Percentiles rank a stretch among this genome's conserved stretches.
Conservation (phyloP, 495 filamentous ascomycete genomes). For the Stereocaulon alpinum region DNA sequence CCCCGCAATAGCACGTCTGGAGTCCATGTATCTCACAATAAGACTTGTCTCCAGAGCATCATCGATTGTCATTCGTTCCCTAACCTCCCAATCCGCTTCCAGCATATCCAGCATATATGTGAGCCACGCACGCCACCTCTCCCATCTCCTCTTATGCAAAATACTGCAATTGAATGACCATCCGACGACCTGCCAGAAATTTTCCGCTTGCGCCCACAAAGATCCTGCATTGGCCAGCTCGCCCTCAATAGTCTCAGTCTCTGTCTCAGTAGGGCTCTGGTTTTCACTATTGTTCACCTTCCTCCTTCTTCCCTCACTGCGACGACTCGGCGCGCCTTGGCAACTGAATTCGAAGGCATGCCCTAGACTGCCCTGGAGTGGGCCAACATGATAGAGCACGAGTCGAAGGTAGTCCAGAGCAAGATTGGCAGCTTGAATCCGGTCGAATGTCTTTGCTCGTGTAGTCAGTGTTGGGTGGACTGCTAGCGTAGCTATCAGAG, state of each 20-base stretch:
- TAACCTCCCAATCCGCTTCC: constrained; percentile 61
- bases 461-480: constrained; percentile 65
- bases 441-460: constrained; percentile 42
- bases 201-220: constrained; percentile 60
- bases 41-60: constrained; percentile 38
- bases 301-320: constrained; percentile 25
- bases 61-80: constrained; percentile 28
- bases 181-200: constrained; percentile 83
- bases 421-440: constrained; percentile 40
- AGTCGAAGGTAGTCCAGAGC: constrained; percentile 51
- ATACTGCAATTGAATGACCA: constrained; percentile 93
- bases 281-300: constrained; percentile 20
- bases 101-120: constrained; percentile 69
- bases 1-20: constrained; percentile 29
- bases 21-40: constrained; percentile 43
- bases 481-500: constrained; percentile 55
- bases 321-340: constrained; percentile 23
- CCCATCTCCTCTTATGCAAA: constrained; percentile 60
- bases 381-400: constrained; percentile 41
- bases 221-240: constrained; percentile 53
- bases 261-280: constrained; percentile 22
- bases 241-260: constrained; percentile 36
- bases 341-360: constrained; percentile 44
- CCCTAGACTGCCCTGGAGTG: constrained; percentile 36
- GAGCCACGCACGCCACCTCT: constrained; percentile 73